phyloP scores from a whole-genome alignment of 257 asterid species.

The Solanum etuberosum region DNA sequence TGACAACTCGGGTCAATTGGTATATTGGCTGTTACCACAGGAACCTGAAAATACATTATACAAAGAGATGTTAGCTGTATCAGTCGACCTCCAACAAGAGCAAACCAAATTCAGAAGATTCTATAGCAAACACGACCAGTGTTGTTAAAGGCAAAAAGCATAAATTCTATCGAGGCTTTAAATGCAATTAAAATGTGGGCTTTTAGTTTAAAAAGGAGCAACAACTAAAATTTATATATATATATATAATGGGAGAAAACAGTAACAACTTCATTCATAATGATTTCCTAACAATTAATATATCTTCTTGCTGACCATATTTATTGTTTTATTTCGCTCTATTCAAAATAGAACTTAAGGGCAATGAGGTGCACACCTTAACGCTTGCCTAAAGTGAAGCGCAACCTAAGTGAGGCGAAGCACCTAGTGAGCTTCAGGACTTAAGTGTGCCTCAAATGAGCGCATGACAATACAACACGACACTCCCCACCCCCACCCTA shows the following conservation, averaged over 20 bases:
- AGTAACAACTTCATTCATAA: background rate
- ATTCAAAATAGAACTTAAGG: background rate
- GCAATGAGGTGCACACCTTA: background rate
- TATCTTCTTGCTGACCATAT: background rate
- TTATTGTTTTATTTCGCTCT: background rate
- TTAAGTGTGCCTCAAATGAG: background rate
- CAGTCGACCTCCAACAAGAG: background rate
- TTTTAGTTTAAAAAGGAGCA: background rate
- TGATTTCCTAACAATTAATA: background rate
- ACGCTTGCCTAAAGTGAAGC: background rate
- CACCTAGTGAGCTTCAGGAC: background rate
- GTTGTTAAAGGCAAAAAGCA: background rate
- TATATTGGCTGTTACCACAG: constrained; percentile 80
- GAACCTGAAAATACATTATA: constrained; percentile 54
- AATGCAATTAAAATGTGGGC: background rate
- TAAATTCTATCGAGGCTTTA: background rate
- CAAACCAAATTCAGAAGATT: background rate
- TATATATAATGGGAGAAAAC: background rate
- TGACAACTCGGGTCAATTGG: constrained; percentile 86
- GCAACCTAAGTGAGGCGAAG: background rate
- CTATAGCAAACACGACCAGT: background rate
- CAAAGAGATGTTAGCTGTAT: background rate
- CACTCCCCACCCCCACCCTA: no score
- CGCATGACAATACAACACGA: background rate
- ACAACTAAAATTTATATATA: background rate